These are phyloP conservation scores for Fusarium sarcochroum DNA, from an alignment of 2,329 filamentous ascomycete genomes.

Conservation along the genomic window DNA sequence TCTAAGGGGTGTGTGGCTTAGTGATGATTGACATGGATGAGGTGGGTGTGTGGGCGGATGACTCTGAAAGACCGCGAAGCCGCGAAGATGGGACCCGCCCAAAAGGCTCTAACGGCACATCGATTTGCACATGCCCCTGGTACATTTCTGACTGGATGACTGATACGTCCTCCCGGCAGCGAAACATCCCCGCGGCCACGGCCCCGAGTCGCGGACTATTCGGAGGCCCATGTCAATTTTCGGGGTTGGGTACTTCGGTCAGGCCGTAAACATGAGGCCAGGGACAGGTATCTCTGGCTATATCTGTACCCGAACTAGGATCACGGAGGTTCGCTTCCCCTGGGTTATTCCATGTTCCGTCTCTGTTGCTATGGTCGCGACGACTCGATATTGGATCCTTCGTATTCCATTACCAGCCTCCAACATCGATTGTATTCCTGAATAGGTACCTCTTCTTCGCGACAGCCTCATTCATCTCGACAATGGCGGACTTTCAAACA, in stretches of 20 bases:
- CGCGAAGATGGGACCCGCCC: slow-evolving; percentile 27
- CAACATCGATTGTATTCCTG: slow-evolving; percentile 1
- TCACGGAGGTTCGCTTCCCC: slow-evolving; percentile 19
- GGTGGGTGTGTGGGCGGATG: slow-evolving; percentile 30
- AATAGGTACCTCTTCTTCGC: background rate
- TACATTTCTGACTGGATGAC: slow-evolving; percentile 14
- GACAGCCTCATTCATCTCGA: background rate
- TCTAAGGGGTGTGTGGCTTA: slow-evolving; percentile 37
- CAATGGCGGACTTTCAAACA: slow-evolving; percentile 16
- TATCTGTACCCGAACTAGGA: slow-evolving; percentile 33
- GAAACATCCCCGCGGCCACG: slow-evolving; percentile 29
- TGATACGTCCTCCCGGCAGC: slow-evolving; percentile 6
- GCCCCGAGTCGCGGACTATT: slow-evolving; percentile 25
- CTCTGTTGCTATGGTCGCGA: slow-evolving; percentile 11
- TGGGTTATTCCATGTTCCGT: slow-evolving; percentile 12
- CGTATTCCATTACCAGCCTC: slow-evolving; percentile 3
- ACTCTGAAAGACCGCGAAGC: slow-evolving; percentile 42
- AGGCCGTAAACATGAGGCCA: slow-evolving; percentile 17
- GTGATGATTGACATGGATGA: slow-evolving; percentile 31
- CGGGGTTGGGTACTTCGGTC: slow-evolving; percentile 38
- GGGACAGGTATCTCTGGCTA: slow-evolving; percentile 26
- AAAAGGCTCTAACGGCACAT: slow-evolving; percentile 28
- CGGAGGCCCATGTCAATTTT: slow-evolving; percentile 35
- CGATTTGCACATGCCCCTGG: slow-evolving; percentile 32
- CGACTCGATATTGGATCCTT: slow-evolving; percentile 9